Conservation (phyloP, 2,329 filamentous ascomycete genomes). For the Salinomyces thailandicus region DNA sequence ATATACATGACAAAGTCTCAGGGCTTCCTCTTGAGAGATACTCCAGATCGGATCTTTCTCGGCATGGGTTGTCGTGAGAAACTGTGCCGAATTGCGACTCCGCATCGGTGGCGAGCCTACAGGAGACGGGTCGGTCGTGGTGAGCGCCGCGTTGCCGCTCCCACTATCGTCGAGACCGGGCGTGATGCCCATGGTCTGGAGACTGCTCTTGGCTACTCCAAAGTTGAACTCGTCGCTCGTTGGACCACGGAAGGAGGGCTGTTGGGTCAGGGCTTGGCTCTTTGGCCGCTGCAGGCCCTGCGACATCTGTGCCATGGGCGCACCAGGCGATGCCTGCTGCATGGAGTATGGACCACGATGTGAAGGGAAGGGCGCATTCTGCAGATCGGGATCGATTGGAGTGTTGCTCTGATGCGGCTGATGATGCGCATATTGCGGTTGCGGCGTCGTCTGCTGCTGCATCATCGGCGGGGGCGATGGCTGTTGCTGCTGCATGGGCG, state of each 20-base stretch:
- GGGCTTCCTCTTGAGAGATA: constrained; percentile 66
- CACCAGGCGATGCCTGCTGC: constrained; percentile 14
- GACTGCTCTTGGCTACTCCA: constrained; percentile 74
- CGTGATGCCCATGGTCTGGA: constrained; percentile 82
- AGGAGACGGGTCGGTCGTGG: constrained; percentile 8
- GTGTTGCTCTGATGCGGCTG: constrained; percentile 13
- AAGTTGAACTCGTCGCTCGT: constrained; percentile 79
- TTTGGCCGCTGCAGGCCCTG: constrained; percentile 24
- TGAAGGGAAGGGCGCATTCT: constrained; percentile 12
- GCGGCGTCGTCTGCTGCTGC: constrained; percentile 1
- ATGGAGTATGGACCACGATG: constrained; percentile 10
- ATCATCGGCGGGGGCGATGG: neutral
- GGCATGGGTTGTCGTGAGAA: constrained; percentile 29
- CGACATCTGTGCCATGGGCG: constrained; percentile 18
- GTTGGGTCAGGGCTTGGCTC: constrained; percentile 28
- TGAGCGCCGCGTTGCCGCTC: constrained; percentile 12
- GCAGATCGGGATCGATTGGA: constrained; percentile 27
- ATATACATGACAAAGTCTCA: constrained; percentile 67
- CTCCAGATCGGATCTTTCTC: constrained; percentile 70
- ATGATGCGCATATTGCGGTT: constrained; percentile 1
- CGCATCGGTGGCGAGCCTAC: constrained; percentile 6
- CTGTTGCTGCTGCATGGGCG: constrained; percentile 7
- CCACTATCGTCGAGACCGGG: constrained; percentile 48
- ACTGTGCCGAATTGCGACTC: constrained; percentile 10
- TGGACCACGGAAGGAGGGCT: constrained; percentile 66